These are phyloP conservation scores for Penicillium angulare DNA, from an alignment of 495 filamentous ascomycete genomes.

Conservation along the genomic window DNA sequence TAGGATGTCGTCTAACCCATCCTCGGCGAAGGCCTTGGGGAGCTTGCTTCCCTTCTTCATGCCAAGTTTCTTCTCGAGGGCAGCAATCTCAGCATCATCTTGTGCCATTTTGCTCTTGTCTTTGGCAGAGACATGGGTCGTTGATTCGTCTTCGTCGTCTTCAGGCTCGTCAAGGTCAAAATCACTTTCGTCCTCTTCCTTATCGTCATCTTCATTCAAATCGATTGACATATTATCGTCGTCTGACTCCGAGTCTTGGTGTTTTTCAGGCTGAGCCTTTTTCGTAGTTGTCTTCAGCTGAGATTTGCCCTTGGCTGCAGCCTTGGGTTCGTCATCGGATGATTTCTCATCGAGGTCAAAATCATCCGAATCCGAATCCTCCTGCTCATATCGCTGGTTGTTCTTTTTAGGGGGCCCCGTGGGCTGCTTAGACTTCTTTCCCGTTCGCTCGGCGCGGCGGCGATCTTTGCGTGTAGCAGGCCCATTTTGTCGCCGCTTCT, in stretches of 20 bases:
- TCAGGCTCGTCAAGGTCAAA: slow-evolving; percentile 17
- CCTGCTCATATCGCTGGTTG: slow-evolving; percentile 6
- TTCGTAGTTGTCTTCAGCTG: neutral
- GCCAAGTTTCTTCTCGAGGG: slow-evolving; percentile 84
- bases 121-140: slow-evolving; percentile 46
- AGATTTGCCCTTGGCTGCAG: slow-evolving; percentile 6
- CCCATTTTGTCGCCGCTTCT: slow-evolving; percentile 39
- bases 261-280: slow-evolving; percentile 24
- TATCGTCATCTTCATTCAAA: slow-evolving; percentile 1
- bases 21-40: slow-evolving; percentile 75
- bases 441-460: slow-evolving; percentile 54
- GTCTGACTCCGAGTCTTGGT: neutral
- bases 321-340: slow-evolving; percentile 9
- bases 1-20: slow-evolving; percentile 78
- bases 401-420: slow-evolving; percentile 10
- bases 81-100: slow-evolving; percentile 86
- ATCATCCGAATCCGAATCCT: slow-evolving; percentile 28
- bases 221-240: neutral
- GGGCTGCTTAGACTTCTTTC: slow-evolving; percentile 50
- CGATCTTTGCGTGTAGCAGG: slow-evolving; percentile 58
- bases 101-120: slow-evolving; percentile 61
- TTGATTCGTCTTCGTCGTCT: slow-evolving; percentile 12
- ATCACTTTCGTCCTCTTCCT: slow-evolving; percentile 1
- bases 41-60: slow-evolving; percentile 74
- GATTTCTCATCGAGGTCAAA: slow-evolving; percentile 21